phyloP scores from a whole-genome alignment of 805 yeast species.

The Metschnikowia matae region DNA sequence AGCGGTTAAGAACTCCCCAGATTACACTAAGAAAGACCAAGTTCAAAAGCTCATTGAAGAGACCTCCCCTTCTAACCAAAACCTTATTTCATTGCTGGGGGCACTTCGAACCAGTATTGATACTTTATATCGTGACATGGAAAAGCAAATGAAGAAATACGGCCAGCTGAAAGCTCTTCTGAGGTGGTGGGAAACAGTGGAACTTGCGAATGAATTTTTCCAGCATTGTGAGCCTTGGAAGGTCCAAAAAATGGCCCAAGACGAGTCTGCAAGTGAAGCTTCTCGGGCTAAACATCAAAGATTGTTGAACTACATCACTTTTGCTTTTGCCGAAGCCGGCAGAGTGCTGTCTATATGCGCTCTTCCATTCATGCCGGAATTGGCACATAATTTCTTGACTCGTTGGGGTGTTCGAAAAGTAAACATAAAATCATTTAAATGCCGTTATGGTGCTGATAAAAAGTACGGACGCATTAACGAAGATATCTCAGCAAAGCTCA shows the following conservation, averaged over 20 bases:
- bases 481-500: slow-evolving; percentile 8
- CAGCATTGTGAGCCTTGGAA: slow-evolving; percentile 79
- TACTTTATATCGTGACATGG: slow-evolving; percentile 28
- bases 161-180: slow-evolving; percentile 55
- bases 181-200: slow-evolving; percentile 55
- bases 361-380: slow-evolving; percentile 69
- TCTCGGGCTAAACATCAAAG: slow-evolving; percentile 7
- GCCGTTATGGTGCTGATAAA: slow-evolving; percentile 55
- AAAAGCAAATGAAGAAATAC: slow-evolving; percentile 40
- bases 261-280: slow-evolving; percentile 17
- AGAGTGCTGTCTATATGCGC: slow-evolving; percentile 64
- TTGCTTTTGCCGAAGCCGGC: slow-evolving; percentile 63
- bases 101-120: slow-evolving; percentile 10
- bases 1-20: slow-evolving; percentile 30
- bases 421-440: slow-evolving; percentile 41
- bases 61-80: not conserved
- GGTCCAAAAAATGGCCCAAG: slow-evolving; percentile 26
- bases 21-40: not conserved
- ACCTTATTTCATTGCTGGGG: slow-evolving; percentile 3
- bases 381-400: slow-evolving; percentile 55
- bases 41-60: not conserved
- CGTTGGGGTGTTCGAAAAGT: slow-evolving; percentile 48
- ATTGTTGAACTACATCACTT: slow-evolving; percentile 50
- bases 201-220: slow-evolving; percentile 60
- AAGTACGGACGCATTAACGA: slow-evolving; percentile 8